phyloP scores from a whole-genome alignment of 139 green algal genomes.

The Chlamydomonas sphaeroides region DNA sequence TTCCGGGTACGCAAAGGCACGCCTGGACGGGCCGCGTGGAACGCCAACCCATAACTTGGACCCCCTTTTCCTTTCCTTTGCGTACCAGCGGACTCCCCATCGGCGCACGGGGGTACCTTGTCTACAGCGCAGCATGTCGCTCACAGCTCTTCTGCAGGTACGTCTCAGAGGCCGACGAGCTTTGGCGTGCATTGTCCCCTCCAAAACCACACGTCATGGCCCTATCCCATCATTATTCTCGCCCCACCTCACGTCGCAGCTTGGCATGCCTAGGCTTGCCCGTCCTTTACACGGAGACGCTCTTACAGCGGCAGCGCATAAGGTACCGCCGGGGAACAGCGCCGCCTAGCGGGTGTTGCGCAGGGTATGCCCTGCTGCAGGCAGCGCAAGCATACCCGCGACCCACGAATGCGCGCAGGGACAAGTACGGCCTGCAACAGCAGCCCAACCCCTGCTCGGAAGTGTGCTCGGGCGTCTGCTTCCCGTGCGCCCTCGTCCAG shows the following conservation, averaged over 20 bases:
- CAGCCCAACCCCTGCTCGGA: background rate
- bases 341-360: background rate
- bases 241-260: background rate
- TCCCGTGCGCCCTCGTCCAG: slow-evolving; percentile 24
- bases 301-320: too few species aligned
- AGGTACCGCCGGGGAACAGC: too few species aligned
- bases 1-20: background rate
- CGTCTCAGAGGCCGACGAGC: background rate
- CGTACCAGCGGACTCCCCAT: slow-evolving; percentile 4
- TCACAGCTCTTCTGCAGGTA: slow-evolving; percentile 22
- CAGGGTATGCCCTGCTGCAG: background rate
- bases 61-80: background rate
- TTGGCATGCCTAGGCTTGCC: background rate
- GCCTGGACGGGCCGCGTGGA: background rate
- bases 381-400: slow-evolving; percentile 10
- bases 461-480: slow-evolving; percentile 14
- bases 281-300: too few species aligned
- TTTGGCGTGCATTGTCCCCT: too few species aligned
- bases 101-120: background rate
- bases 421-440: slow-evolving; percentile 22
- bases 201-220: background rate
- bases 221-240: too few species aligned
- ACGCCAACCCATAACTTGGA: background rate
- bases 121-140: background rate
- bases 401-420: slow-evolving; percentile 1